Base-by-base conservation (phyloP, 2,329 filamentous ascomycete species). In the Cladosporium sp. region DNA sequence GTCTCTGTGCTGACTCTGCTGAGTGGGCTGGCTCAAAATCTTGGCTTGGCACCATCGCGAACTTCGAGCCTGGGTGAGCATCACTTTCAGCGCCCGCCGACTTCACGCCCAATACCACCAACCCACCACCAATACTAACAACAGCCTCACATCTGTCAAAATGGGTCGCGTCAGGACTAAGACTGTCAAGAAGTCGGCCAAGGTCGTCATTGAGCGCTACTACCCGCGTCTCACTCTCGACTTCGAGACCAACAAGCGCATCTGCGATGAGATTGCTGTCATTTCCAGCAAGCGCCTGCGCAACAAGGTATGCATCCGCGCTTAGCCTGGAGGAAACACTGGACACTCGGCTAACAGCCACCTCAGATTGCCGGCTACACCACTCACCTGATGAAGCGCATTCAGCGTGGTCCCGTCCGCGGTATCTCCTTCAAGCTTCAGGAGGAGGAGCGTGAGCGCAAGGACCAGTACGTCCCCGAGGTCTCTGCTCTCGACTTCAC, bases 401-500 rank as follows among this genome's bases (percentile, higher is more conserved):
- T 99, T 78, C 95, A 98, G 88, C 93, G 95, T 83, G 95, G 95
- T 74, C 95, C 95, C 74, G 95, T 99, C 84, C 96, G 95, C 78
- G 95, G 95, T 87, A 99, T 99, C 86, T 99, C 96, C 84, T 99
- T 99, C 93, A 99, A 99, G 90, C 92, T 99, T 70, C 95, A 99
- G 87, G 95, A 99, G 87, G 95, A 99, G 88, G 95, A 99, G 90
- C 92, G 95, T 88, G 95, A 99, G 87, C 91, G 95, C 83, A 99
- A 99, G 92, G 95, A 99, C 87, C 95, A 99, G 88, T 99, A 97
- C 87, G 95, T 99, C 74, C 95, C 95, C 80, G 95, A 99, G 86
- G 88, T 99, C 77, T 99, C 96, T 69, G 95, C 95, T 80, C 91
- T 99, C 81, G 95, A 99, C 88, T 96, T 97, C 87, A 89, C 90